phyloP scores from a whole-genome alignment of 2,329 filamentous ascomycete species.

The Tolypocladium ovalisporum region DNA sequence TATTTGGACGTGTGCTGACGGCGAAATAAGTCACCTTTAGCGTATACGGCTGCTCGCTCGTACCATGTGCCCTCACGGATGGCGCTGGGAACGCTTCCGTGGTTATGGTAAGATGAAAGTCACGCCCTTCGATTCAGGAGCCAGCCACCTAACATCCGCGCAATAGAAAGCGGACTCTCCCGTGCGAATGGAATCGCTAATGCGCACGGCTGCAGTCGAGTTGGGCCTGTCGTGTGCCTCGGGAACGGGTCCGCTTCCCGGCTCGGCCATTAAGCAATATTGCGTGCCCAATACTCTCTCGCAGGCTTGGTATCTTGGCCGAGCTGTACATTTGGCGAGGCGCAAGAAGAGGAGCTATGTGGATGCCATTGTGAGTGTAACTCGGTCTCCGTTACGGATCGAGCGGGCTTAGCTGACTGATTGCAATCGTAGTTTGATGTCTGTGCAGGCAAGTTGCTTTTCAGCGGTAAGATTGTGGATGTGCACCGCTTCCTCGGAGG shows the following conservation, averaged over 20 bases:
- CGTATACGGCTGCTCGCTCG: constrained; percentile 24
- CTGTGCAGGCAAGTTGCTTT: constrained; percentile 24
- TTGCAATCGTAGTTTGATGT: constrained; percentile 13
- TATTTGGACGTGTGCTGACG: fast-evolving
- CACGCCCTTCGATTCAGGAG: no score
- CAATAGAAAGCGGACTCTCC: constrained; percentile 21
- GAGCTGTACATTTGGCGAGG: constrained; percentile 18
- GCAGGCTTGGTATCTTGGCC: constrained; percentile 21
- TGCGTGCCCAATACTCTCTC: constrained; percentile 22
- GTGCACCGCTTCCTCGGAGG: constrained; percentile 25
- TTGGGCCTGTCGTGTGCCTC: constrained; percentile 26
- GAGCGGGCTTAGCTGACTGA: neutral
- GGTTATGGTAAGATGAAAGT: constrained; percentile 13
- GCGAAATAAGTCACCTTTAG: constrained; percentile 21
- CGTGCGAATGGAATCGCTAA: constrained; percentile 21
- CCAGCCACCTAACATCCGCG: neutral
- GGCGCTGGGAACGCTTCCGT: constrained; percentile 23
- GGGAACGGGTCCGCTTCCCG: constrained; percentile 19
- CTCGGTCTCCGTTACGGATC: neutral
- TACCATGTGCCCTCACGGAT: constrained; percentile 25
- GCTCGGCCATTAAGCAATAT: constrained; percentile 19
- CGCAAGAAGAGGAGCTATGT: constrained; percentile 15
- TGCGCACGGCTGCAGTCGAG: constrained; percentile 24
- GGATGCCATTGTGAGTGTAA: constrained; percentile 14
- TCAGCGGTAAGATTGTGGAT: constrained; percentile 28